These are phyloP conservation scores for Mucor saturninus DNA, from an alignment of 371 early-diverging fungal species.

Conservation along the genomic window DNA sequence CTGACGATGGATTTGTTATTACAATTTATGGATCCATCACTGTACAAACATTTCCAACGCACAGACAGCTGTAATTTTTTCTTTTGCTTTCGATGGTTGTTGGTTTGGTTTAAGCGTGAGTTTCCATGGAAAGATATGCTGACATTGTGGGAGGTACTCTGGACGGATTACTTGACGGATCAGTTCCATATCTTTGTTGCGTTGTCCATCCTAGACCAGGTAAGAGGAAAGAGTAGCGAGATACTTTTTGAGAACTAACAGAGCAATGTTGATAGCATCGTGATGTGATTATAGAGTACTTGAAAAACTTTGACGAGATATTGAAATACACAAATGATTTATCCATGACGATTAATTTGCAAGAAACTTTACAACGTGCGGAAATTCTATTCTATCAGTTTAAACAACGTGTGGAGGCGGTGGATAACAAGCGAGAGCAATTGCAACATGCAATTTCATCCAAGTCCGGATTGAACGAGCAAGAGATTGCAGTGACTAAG, in stretches of 20 bases:
- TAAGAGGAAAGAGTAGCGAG: neutral
- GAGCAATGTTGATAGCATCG: conserved; percentile 60
- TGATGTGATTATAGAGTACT: conserved; percentile 76
- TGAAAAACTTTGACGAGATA: conserved; percentile 87
- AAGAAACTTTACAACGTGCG: conserved; percentile 79
- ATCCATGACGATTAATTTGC: conserved; percentile 75
- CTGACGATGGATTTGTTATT: conserved; percentile 74
- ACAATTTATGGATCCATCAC: conserved; percentile 80
- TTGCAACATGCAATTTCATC: neutral
- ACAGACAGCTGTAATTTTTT: conserved; percentile 88
- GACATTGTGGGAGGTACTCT: conserved; percentile 87
- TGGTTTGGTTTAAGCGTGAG: conserved; percentile 95
- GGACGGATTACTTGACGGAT: conserved; percentile 82
- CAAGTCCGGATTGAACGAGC: conserved; percentile 4
- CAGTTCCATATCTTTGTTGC: conserved; percentile 90
- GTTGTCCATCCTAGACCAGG: conserved; percentile 81
- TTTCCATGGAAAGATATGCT: conserved; percentile 83
- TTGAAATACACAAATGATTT: conserved; percentile 94
- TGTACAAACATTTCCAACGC: conserved; percentile 77
- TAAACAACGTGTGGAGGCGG: conserved; percentile 54
- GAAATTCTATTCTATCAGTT: conserved; percentile 82
- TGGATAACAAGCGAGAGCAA: conserved; percentile 32
- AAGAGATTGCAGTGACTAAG: conserved; percentile 4
- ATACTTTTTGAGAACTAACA: neutral
- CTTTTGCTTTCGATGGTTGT: conserved; percentile 93